Conservation (phyloP, 345 rosid species). For the Capsella bursapastoris region DNA sequence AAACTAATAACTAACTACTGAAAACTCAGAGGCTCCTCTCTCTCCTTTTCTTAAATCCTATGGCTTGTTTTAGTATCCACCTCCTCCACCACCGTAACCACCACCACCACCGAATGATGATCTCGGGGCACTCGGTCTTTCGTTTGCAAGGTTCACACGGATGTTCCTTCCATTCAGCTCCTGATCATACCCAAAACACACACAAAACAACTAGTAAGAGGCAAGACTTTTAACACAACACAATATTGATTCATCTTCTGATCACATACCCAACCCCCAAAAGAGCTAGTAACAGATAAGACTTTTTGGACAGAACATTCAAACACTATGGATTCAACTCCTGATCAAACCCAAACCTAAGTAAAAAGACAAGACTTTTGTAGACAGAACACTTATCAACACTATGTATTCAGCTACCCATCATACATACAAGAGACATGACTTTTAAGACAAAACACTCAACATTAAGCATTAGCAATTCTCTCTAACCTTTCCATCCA, state of each 20-base stretch:
- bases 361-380: too few relatives aligned
- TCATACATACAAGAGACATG: neutral
- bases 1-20: conserved; percentile 9
- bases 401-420: conserved; percentile 42
- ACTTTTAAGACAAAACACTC: neutral
- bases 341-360: conserved; percentile 40
- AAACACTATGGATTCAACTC: conserved; percentile 25
- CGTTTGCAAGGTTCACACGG: conserved; percentile 64
- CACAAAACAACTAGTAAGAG: neutral
- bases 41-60: neutral
- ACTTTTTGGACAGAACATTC: neutral
- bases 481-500: conserved; percentile 71
- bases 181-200: conserved; percentile 41
- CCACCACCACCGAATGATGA: conserved; percentile 32
- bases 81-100: conserved; percentile 35
- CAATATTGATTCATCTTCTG: too few relatives aligned
- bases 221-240: neutral
- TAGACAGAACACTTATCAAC: neutral
- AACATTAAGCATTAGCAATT: neutral
- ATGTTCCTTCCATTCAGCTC: conserved; percentile 55
- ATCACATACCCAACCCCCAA: too few relatives aligned
- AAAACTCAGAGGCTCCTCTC: neutral
- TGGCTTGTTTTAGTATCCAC: conserved; percentile 37
- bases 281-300: too few relatives aligned
- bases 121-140: conserved; percentile 49